A percentile compares a stretch with the other conserved stretches of the same genome.
These are phyloP conservation scores for Anthracocystis walkeri DNA, from an alignment of 1,284 basidiomycete species.

Conservation along the genomic window DNA sequence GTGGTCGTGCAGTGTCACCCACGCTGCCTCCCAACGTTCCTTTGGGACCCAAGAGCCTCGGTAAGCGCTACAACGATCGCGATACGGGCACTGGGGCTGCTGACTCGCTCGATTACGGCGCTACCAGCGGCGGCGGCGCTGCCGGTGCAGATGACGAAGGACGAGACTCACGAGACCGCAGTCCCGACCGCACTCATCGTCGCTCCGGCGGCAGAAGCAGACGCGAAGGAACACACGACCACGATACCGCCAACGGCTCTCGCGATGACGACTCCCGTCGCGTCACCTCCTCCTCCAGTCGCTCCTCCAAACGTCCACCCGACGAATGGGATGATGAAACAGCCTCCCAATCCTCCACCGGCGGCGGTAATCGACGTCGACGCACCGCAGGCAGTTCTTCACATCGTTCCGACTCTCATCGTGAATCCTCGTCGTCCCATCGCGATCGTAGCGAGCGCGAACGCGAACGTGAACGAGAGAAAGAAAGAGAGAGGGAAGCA, in stretches of 20 bases:
- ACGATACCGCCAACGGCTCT: slow-evolving; percentile 5
- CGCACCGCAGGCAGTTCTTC: neutral
- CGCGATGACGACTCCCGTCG: slow-evolving; percentile 16
- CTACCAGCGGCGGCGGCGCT: slow-evolving; percentile 27
- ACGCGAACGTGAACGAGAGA: slow-evolving; percentile 33
- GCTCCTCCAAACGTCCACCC: slow-evolving; percentile 17
- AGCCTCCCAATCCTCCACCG: slow-evolving; percentile 32
- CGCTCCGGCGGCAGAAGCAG: slow-evolving; percentile 18
- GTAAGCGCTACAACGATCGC: slow-evolving; percentile 64
- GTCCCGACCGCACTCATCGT: slow-evolving; percentile 5
- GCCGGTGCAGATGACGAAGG: slow-evolving; percentile 18
- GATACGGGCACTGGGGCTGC: slow-evolving; percentile 59
- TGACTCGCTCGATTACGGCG: slow-evolving; percentile 66
- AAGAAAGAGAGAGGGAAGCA: slow-evolving; percentile 33
- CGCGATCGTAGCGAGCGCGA: slow-evolving; percentile 30
- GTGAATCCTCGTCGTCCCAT: slow-evolving; percentile 18
- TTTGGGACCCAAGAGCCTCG: slow-evolving; percentile 56
- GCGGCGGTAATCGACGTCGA: slow-evolving; percentile 19
- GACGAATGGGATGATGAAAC: slow-evolving; percentile 40
- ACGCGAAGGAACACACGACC: slow-evolving; percentile 28
- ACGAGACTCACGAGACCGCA: slow-evolving; percentile 16
- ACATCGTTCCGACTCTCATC: slow-evolving; percentile 12
- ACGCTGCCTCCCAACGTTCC: slow-evolving; percentile 54
- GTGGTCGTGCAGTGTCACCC: slow-evolving; percentile 36
- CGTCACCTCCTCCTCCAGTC: slow-evolving; percentile 7